A percentile compares a stretch with the other conserved stretches of the same genome.
phyloP scores from a whole-genome alignment of 495 filamentous ascomycete genomes.

The Neurospora sp. region DNA sequence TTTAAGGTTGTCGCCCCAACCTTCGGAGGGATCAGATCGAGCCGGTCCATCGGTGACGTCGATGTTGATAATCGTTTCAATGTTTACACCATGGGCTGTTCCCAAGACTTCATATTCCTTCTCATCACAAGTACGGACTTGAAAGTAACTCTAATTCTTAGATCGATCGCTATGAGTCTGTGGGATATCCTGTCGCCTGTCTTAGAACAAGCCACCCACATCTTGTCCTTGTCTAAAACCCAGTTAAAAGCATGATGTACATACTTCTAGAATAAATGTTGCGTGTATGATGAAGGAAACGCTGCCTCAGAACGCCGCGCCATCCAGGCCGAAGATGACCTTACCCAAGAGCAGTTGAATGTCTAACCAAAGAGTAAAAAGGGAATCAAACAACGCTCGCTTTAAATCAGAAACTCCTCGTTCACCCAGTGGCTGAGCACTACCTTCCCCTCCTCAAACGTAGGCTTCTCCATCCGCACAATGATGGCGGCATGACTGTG shows the following conservation, averaged over 20 bases:
- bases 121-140: neutral
- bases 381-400: neutral
- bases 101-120: neutral
- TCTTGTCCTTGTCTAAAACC: neutral
- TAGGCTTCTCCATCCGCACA: constrained; percentile 51
- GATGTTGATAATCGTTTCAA: neutral
- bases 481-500: constrained; percentile 91
- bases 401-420: constrained; percentile 48
- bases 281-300: neutral
- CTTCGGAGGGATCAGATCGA: neutral
- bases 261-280: neutral
- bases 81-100: neutral
- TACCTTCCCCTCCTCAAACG: constrained; percentile 64
- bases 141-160: neutral
- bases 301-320: neutral
- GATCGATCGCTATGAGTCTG: neutral
- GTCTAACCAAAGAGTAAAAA: neutral
- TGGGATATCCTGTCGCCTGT: neutral
- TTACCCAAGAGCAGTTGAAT: neutral
- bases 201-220: neutral
- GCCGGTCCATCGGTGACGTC: neutral
- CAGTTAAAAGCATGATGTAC: neutral
- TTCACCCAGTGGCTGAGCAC: constrained; percentile 77
- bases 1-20: neutral
- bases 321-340: neutral